Conservation (phyloP, 2,329 filamentous ascomycete species). For the Harringtonia aguacate region DNA sequence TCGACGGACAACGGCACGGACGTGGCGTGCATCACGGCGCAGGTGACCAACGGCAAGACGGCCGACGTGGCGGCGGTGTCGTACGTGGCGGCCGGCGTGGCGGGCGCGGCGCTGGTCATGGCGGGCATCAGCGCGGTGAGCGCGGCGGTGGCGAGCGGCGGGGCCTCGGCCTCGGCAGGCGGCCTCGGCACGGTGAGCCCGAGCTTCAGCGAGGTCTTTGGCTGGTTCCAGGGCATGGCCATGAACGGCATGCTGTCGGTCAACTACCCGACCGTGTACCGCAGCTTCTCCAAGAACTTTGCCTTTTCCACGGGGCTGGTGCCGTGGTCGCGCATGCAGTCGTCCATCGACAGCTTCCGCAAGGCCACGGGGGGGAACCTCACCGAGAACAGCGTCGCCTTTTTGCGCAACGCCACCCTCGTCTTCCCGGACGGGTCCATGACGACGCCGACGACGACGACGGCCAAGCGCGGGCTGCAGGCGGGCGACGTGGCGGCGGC, state of each 20-base stretch:
- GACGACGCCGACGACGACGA: constrained; percentile 28
- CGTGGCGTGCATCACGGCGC: constrained; percentile 74
- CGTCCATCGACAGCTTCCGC: constrained; percentile 76
- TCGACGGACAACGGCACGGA: constrained; percentile 46
- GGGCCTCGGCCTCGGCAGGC: constrained; percentile 32
- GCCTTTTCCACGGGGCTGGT: constrained; percentile 81
- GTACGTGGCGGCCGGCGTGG: constrained; percentile 74
- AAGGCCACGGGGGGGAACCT: constrained; percentile 74
- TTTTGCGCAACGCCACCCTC: constrained; percentile 65
- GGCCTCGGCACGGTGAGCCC: constrained; percentile 63
- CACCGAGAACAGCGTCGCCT: constrained; percentile 65
- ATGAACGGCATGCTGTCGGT: constrained; percentile 96
- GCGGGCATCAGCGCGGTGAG: constrained; percentile 61
- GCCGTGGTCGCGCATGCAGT: constrained; percentile 71
- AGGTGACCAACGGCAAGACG: constrained; percentile 81
- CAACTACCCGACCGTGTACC: constrained; percentile 76
- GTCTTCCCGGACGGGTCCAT: constrained; percentile 56
- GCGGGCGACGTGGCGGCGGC: constrained; percentile 37
- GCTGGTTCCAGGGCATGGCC: constrained; percentile 88
- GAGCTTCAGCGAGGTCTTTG: constrained; percentile 73
- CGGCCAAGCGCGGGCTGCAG: constrained; percentile 41
- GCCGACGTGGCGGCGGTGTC: constrained; percentile 64
- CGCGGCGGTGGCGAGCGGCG: constrained; percentile 35
- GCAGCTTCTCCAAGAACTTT: constrained; percentile 87
- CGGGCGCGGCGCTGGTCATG: constrained; percentile 69